phyloP scores from a whole-genome alignment of 192 early-diverging fungal genomes.

The Chytriomyces sp. region DNA sequence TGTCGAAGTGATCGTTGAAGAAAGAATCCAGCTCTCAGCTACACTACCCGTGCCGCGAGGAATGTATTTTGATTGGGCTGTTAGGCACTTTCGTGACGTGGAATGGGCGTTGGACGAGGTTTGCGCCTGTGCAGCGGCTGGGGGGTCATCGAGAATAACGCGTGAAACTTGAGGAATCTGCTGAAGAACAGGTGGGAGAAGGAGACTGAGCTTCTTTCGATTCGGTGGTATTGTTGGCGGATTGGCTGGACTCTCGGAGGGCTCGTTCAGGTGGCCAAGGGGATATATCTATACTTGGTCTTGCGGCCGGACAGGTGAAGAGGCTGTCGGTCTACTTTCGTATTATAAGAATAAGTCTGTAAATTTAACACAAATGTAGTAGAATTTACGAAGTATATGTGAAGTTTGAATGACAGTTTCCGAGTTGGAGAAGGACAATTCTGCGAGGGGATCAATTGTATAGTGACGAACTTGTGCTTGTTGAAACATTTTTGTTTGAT shows the following conservation, averaged over 20 bases:
- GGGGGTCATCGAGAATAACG: not conserved
- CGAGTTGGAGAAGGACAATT: no score
- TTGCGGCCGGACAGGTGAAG: not conserved
- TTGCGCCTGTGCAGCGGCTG: not conserved
- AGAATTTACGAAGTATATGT: no score
- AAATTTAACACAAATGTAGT: no score
- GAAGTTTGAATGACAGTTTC: no score
- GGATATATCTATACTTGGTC: not conserved
- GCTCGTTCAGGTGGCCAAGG: not conserved
- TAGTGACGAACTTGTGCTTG: no score
- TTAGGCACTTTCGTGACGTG: conserved; percentile 7
- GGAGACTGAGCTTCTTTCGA: not conserved
- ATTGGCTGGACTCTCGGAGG: not conserved
- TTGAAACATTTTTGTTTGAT: no score
- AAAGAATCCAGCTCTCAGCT: not conserved
- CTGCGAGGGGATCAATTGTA: no score
- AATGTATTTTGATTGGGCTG: conserved; percentile 1
- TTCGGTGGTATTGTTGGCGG: not conserved
- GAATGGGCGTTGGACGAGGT: conserved; percentile 25
- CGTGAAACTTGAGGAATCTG: not conserved
- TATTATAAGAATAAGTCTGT: no score
- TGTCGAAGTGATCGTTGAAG: not conserved
- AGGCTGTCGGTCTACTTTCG: conserved; percentile 4
- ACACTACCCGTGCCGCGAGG: not conserved
- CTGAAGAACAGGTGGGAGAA: not conserved